Conservation (phyloP, 2,329 filamentous ascomycete genomes). For the Aspergillus persii region DNA sequence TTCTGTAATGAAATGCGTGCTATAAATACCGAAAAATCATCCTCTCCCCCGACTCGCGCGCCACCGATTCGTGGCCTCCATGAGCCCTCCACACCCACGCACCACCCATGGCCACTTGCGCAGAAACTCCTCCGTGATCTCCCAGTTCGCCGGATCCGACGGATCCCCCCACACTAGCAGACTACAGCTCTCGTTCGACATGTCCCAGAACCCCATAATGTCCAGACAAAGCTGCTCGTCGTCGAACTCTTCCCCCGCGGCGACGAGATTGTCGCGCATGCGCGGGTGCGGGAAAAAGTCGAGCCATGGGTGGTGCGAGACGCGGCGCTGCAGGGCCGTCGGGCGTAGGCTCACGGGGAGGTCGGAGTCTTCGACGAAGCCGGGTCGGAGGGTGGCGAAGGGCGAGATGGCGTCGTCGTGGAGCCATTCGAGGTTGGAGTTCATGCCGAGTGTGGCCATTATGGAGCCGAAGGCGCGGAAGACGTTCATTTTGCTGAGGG, state of each 20-base stretch:
- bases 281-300: constrained; percentile 35
- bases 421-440: constrained; percentile 17
- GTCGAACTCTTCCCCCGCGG: constrained; percentile 30
- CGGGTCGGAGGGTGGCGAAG: constrained; percentile 18
- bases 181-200: constrained; percentile 21
- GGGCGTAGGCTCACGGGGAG: constrained; percentile 35
- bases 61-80: constrained; percentile 30
- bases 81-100: constrained; percentile 26
- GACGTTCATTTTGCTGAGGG: constrained; percentile 35
- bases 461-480: constrained; percentile 34
- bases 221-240: constrained; percentile 39
- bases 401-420: constrained; percentile 29
- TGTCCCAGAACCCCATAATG: constrained; percentile 36
- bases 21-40: constrained; percentile 9
- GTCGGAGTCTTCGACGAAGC: constrained; percentile 3
- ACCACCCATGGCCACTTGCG: constrained; percentile 44
- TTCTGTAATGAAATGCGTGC: too few relatives aligned
- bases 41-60: constrained; percentile 13
- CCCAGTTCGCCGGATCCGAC: constrained; percentile 48
- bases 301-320: constrained; percentile 43
- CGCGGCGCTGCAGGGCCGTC: constrained; percentile 30
- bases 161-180: constrained; percentile 53
- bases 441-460: constrained; percentile 25
- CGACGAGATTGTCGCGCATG: constrained; percentile 42
- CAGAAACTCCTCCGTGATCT: constrained; percentile 46